Evolutionary conservation across 768 basidiomycete genomes (phyloP), one percentile per base, ranked within the genome.

Genomic region (Cystobasidium ongulense): DNA sequence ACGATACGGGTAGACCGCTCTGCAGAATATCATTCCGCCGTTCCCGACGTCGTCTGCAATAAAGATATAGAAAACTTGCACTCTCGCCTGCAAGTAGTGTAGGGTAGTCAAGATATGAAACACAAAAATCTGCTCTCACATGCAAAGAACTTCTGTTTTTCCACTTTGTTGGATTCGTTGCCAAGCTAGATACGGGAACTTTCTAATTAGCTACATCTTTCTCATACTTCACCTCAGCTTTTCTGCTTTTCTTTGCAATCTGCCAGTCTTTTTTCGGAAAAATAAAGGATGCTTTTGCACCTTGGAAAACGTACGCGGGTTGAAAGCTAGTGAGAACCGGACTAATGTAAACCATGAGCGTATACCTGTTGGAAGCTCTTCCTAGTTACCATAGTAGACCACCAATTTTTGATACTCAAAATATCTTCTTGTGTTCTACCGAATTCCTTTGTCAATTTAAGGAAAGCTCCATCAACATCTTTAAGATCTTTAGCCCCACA

Each of bases 391-490:
- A 71, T 59, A 43, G 68, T 33, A n/a, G 29, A 33, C 68, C 68
- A 71, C 68, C 68, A 71, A 21, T 57, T 54, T 54, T 59, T 54
- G 5, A 71, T 4, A 46, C 11, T 38, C 11, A 39, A 21, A 36
- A 71, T 13, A 1, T 71, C 68, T 35, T 71, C 68, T 71, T 71
- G 53, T 27, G 36, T n/a, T 52, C 43, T 67, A n/a, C 65, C 68
- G n/a, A 71, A 46, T 31, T 46, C 54, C 53, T 71, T 13, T 11
- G 8, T 25, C 50, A 59, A 27, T 36, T 54, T 59, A 3, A 29
- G 46, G 23, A 68, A 68, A 31, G 43, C 27, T 18, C 66, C 66
- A 8, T 71, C 68, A 31, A 59, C 29, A 21, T 71, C 68, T 35
- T 71, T 61, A 4, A 71, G 27, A 21, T 59, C 43, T 46, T 54